Percentiles rank a stretch among this genome's conserved stretches.
phyloP scores from a whole-genome alignment of 2,329 filamentous ascomycete genomes.

The Chrysoporthe deuterocubensis region DNA sequence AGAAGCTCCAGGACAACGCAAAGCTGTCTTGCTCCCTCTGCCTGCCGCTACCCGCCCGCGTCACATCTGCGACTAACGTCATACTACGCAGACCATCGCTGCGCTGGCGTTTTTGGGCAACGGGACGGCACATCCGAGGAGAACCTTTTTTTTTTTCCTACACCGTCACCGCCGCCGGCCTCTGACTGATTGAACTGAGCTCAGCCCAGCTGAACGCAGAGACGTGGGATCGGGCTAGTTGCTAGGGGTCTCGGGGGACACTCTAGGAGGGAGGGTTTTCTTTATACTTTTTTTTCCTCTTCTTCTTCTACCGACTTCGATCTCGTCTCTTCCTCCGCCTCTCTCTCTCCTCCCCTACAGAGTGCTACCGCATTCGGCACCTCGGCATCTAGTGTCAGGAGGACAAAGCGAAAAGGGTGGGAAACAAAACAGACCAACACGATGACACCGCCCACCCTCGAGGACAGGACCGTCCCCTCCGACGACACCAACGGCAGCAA shows the following conservation, averaged over 20 bases:
- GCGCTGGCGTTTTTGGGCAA: not conserved
- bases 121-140: not conserved
- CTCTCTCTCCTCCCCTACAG: no score
- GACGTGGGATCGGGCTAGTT: not conserved
- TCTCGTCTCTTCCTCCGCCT: no score
- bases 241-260: not conserved
- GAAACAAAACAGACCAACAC: not conserved
- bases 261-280: not conserved
- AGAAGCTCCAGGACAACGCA: no score
- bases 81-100: not conserved
- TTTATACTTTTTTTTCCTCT: not conserved
- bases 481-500: constrained; percentile 11
- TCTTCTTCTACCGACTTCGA: not conserved
- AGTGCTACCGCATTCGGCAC: no score
- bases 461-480: constrained; percentile 21
- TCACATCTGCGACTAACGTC: not conserved
- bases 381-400: no score
- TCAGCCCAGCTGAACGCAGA: no score
- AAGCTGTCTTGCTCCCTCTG: not conserved
- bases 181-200: not conserved
- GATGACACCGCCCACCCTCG: constrained; percentile 25
- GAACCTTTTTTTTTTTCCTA: not conserved
- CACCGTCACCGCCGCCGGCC: not conserved
- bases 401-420: not conserved
- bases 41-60: not conserved